Percentiles rank a stretch among this genome's conserved stretches.
phyloP scores from a whole-genome alignment of 2,329 filamentous ascomycete genomes.

The Conoideocrella luteorostrata region DNA sequence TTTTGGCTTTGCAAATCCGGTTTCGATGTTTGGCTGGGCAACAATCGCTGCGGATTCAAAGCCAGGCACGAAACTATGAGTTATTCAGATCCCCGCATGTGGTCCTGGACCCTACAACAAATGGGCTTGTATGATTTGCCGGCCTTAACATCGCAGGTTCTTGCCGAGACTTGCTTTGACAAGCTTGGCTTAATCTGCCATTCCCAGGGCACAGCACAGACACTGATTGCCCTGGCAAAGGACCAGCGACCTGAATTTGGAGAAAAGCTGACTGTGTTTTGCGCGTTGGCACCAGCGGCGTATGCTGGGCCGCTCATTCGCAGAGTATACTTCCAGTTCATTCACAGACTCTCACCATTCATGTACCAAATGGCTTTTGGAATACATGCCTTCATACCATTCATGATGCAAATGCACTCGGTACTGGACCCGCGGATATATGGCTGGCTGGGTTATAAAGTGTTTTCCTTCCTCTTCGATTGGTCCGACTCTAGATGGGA shows the following conservation, averaged over 20 bases:
- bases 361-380: constrained; percentile 81
- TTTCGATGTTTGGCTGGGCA: constrained; percentile 93
- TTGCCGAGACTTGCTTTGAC: constrained; percentile 74
- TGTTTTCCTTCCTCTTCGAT: constrained; percentile 83
- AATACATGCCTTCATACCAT: constrained; percentile 85
- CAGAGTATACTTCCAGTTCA: constrained; percentile 88
- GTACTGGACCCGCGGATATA: constrained; percentile 62
- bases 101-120: constrained; percentile 92
- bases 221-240: constrained; percentile 80
- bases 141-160: constrained; percentile 71
- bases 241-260: constrained; percentile 83
- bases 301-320: constrained; percentile 83
- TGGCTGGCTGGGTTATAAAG: constrained; percentile 76
- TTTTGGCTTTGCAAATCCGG: constrained; percentile 90
- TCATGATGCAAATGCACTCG: constrained; percentile 82
- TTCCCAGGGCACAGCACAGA: constrained; percentile 86
- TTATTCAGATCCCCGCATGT: constrained; percentile 80
- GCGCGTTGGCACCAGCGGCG: constrained; percentile 80
- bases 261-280: constrained; percentile 79
- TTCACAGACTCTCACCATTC: constrained; percentile 68
- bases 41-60: constrained; percentile 81
- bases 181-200: constrained; percentile 82
- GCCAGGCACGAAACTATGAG: constrained; percentile 68
- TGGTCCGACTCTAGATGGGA: constrained; percentile 89
- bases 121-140: constrained; percentile 88